Percentiles rank a stretch among this genome's conserved stretches.
These are phyloP conservation scores for Barnettozyma californica DNA, from an alignment of 805 yeast genomes.

Conservation along the genomic window DNA sequence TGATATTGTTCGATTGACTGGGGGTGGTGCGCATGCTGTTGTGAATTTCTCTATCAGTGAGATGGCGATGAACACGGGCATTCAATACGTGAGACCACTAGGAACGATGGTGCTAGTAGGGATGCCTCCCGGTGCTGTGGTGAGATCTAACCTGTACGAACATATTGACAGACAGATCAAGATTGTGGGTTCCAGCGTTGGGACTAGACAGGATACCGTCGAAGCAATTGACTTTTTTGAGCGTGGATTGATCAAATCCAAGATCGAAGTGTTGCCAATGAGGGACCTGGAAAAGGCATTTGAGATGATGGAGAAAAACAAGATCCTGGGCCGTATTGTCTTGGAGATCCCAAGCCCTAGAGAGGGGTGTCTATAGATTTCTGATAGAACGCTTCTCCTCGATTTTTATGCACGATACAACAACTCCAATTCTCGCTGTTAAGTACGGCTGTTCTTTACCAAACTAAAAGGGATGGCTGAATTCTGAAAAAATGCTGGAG, in stretches of 20 bases:
- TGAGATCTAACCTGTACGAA: constrained; percentile 37
- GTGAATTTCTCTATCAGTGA: constrained; percentile 57
- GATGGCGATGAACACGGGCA: constrained; percentile 41
- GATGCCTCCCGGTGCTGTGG: constrained; percentile 46
- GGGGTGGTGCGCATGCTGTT: constrained; percentile 67
- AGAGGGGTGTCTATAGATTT: neutral
- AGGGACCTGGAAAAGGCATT: constrained; percentile 46
- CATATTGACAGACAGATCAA: constrained; percentile 42
- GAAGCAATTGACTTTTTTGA: constrained; percentile 65
- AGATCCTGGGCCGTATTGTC: constrained; percentile 70
- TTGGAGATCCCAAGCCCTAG: constrained; percentile 57
- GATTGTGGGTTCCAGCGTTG: constrained; percentile 32
- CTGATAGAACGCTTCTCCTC: neutral
- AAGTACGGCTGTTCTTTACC: neutral
- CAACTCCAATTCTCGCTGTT: neutral
- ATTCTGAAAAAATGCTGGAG: neutral
- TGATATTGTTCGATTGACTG: constrained; percentile 39
- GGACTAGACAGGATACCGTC: constrained; percentile 31
- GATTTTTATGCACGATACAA: neutral
- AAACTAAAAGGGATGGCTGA: neutral
- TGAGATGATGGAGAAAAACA: constrained; percentile 49
- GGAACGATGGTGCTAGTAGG: constrained; percentile 64
- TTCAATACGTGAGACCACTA: constrained; percentile 47
- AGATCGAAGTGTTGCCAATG: constrained; percentile 49
- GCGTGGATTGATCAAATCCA: constrained; percentile 58